Base-by-base conservation (phyloP, 768 basidiomycete genomes). In the Dioszegia crocea region DNA sequence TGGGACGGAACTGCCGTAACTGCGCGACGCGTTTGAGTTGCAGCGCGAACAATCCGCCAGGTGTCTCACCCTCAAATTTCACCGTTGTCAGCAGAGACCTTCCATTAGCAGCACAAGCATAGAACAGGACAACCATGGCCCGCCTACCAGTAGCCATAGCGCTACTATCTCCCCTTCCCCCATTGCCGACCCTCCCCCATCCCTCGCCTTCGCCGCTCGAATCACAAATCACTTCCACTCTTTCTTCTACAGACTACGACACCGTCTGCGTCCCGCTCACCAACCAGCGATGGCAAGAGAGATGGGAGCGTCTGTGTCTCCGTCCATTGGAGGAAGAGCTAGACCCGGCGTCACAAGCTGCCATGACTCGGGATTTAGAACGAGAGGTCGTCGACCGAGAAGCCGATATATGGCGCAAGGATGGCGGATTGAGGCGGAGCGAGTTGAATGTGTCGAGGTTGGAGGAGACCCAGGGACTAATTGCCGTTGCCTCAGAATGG, bases 281-380 rank as follows among this genome's bases (percentile, higher is more conserved):
- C 23, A 94, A 88, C 56, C 81, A 82, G 17, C 83, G 82, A 45
- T 99, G 96, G 96, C 85, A 84, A 67, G 81, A 84, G 62, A 81
- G 96, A 56, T 99, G 96, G 94, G 82, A 83, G 64, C 80, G 84
- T 54, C 90, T 98, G 84, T 99, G 96, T 77, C 79, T 91, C 2
- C 63, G 77, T 21, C 64, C 71, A 5, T 61, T 64, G 10, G 74
- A 75, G 23, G 73, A 74, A 4, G 74, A 75, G 26, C 58, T 63
- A 23, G 44, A 52, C 14, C 45, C 47, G 14, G 57, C 21, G 4
- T 68, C 62, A 38, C 57, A 64, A 0, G 66, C 74, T 46, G 64
- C 76, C 56, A 60, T 58, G 40, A 68, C 73, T 61, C 58, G 79
- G 66, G 64, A 76, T 64, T 79, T 66, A 52, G 76, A 65, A 48